Evolutionary conservation across 768 basidiomycete genomes (phyloP), one percentile per base, ranked within the genome.

Genomic region (Pisolithus microcarpus): DNA sequence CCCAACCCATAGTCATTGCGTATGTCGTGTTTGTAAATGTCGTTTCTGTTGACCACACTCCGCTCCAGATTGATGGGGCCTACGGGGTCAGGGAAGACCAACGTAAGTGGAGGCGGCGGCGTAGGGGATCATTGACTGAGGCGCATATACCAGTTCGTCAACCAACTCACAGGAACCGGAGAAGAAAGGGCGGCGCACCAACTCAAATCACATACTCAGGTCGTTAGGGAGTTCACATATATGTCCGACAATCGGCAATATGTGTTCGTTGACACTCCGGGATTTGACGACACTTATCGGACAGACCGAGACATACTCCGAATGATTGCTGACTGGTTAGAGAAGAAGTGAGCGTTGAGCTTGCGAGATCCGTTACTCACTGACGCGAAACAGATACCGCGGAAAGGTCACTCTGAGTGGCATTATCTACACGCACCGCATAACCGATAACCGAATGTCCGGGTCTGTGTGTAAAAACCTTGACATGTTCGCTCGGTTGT

Each of bases 401-500:
- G 21, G 46, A 30, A 31, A 46, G 3, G 38, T 51, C 43, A 63
- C 50, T 13, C 44, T 66, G 5, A 46, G 58, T 18, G 73, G 72
- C 9, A 55, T 72, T 34, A 49, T 70, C 19, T 70, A 70, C 50
- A 38, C 67, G 18, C 66, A 69, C 36, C 60, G 63, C 26, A 71
- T 73, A 40, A 61, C 67, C 24, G 66, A 70, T 47, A 69, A 55
- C 23, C 64, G 68, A 4, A 59, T 74, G 58, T 53, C 60, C 9
- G 70, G 67, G 13, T 63, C 67, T 15, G 51, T 54, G 8, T 44
- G 46, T 21, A 61, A 58, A 38, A 70, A 69, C 51, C 63, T 72
- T 44, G 52, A 56, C 16, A 51, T 71, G 54, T 70, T 73, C 51
- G 54, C 59, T 23, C 56, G 61, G 23, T 51, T 74, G 16, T 74